Percentiles rank a stretch among this genome's conserved stretches.
Conservation (phyloP, 257 asterid genomes). For the Solanum chaucha region DNA sequence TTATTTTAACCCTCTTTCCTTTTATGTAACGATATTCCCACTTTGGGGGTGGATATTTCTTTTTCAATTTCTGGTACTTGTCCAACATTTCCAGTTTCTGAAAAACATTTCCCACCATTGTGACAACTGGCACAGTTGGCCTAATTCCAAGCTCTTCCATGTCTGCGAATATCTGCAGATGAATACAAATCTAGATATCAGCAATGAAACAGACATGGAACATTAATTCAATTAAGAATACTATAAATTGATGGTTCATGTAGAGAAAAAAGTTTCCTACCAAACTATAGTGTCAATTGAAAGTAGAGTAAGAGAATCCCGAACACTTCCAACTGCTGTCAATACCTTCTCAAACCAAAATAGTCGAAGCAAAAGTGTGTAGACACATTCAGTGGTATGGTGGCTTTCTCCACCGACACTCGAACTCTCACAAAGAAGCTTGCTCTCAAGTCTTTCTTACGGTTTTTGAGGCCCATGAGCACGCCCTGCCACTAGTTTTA, state of each 20-base stretch:
- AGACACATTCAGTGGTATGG: neutral
- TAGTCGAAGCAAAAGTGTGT: neutral
- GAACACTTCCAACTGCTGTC: neutral
- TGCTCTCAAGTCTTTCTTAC: neutral
- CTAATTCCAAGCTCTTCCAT: conserved; percentile 90
- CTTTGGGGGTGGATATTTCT: conserved; percentile 76
- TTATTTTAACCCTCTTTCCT: conserved; percentile 72
- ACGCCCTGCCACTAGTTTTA: neutral
- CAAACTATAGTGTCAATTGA: neutral
- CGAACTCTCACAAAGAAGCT: neutral
- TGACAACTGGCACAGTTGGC: conserved; percentile 50
- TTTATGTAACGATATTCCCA: conserved; percentile 72
- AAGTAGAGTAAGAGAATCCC: neutral
- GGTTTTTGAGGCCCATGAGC: neutral
- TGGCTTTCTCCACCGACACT: neutral
- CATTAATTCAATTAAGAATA: neutral
- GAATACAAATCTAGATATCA: neutral
- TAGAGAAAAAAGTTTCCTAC: neutral
- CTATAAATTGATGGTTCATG: neutral
- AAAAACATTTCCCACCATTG: conserved; percentile 70
- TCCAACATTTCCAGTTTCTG: conserved; percentile 68
- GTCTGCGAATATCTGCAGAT: conserved; percentile 72
- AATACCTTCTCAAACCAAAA: neutral
- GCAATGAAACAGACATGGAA: neutral
- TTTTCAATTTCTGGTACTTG: conserved; percentile 49